Base-by-base conservation (phyloP, 1,139 yeast genomes). In the Meyerozyma sp. region DNA sequence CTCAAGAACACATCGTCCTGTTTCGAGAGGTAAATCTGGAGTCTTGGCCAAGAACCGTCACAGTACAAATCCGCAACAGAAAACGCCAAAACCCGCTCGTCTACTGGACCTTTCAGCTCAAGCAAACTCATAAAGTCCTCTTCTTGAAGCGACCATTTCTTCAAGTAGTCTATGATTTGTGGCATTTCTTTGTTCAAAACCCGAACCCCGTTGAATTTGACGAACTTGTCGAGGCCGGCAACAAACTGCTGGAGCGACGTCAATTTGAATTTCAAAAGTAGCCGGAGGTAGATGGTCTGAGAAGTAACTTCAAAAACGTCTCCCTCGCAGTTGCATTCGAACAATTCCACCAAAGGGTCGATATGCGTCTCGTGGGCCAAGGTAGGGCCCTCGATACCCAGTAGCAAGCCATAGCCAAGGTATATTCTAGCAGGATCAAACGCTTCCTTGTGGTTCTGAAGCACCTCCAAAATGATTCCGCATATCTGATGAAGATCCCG, bases 381-480 rank as follows among this genome's bases (percentile, higher is more conserved):
- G 43, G 34, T 68, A 57, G 10, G 44, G 39, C 58, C 70, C 44
- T 48, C 65, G 5, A 32, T 52, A 30, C 53, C 82, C 52, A 35
- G 73, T 49, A 44, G 51, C 40, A 66, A 49, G 7, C 95, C 95
- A 28, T 68, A 62, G 1, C 81, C 56, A 3, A 84, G 63, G 52
- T 79, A 84, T 2, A 85, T 73, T 57, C 89, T 76, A 0, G 93
- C 79, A 1, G 91, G 88, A 49, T 82, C 95, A 62, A 80, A 89
- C 0, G 82, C 64, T 8, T 76, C 73, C 41, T 77, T 74, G 23
- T 70, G 59, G 5, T 69, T 70, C 27, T 65, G 70, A 40, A 86
- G 58, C 1, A 79, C 73, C 8, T 61, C 61, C 39, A 85, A 59
- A 5, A 82, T 54, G 2, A 74, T 51, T 4, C 32, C 43, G 3